phyloP scores from a whole-genome alignment of 2,329 filamentous ascomycete genomes.

The Fusarium euwallaceae region DNA sequence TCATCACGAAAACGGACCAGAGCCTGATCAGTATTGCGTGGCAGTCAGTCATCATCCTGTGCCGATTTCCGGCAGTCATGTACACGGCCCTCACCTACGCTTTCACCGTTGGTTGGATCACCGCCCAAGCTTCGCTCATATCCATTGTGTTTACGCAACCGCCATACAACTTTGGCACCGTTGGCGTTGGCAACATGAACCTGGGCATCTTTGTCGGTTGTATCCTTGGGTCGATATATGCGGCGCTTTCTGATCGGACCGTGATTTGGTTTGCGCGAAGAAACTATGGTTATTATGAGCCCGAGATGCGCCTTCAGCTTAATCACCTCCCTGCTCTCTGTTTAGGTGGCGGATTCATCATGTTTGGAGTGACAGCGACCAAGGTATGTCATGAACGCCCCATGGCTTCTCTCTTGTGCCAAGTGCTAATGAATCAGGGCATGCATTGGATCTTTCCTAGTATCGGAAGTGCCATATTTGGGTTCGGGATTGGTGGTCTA shows the following conservation, averaged over 20 bases:
- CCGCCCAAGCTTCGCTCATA: slow-evolving; percentile 47
- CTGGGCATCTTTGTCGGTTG: slow-evolving; percentile 51
- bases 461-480: slow-evolving; percentile 51
- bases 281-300: slow-evolving; percentile 57
- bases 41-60: slow-evolving; percentile 11
- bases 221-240: slow-evolving; percentile 53
- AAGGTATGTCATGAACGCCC: slow-evolving; percentile 38
- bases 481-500: slow-evolving; percentile 52
- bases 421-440: slow-evolving; percentile 44
- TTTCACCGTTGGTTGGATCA: slow-evolving; percentile 52
- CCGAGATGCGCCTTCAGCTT: slow-evolving; percentile 56
- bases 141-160: slow-evolving; percentile 51
- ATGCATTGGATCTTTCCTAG: slow-evolving; percentile 56
- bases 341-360: slow-evolving; percentile 51
- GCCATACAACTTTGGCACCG: slow-evolving; percentile 44
- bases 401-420: background rate
- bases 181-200: slow-evolving; percentile 41
- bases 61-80: slow-evolving; percentile 52
- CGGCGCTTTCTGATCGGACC: slow-evolving; percentile 52
- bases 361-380: slow-evolving; percentile 53
- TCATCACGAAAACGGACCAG: slow-evolving; percentile 34
- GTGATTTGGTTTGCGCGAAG: slow-evolving; percentile 52
- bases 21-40: slow-evolving; percentile 17
- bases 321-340: slow-evolving; percentile 46
- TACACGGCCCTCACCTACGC: slow-evolving; percentile 55